Conservation (phyloP, 768 basidiomycete genomes). For the Leucogyrophana mollusca region DNA sequence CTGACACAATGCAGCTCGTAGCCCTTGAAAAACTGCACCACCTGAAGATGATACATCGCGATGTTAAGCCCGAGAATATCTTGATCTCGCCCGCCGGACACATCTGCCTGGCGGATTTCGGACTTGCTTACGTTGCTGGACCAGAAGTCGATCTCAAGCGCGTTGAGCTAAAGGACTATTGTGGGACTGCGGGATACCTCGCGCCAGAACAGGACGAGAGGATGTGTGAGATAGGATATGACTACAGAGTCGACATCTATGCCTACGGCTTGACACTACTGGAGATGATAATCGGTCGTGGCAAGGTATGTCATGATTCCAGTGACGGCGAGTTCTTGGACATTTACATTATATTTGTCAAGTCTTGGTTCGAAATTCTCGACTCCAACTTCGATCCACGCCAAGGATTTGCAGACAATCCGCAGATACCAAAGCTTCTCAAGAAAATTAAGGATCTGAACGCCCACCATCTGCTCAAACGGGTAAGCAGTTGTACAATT, state of each 20-base stretch:
- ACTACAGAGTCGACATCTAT: conserved; percentile 4
- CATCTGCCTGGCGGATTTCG: conserved; percentile 10
- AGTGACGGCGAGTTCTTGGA: not conserved
- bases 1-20: not conserved
- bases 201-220: conserved; percentile 33
- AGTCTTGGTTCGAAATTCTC: not conserved
- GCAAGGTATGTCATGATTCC: not conserved
- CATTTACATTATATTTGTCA: not conserved
- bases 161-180: not conserved
- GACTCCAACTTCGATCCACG: not conserved
- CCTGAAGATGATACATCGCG: conserved; percentile 40
- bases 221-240: conserved; percentile 15
- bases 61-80: conserved; percentile 53
- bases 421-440: too few species aligned
- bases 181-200: conserved; percentile 44
- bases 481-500: not conserved
- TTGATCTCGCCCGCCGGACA: conserved; percentile 29
- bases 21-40: conserved; percentile 4
- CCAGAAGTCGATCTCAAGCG: not conserved
- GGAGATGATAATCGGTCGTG: not conserved
- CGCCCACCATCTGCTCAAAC: too few species aligned
- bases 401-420: too few species aligned
- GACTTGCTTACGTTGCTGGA: conserved; percentile 1
- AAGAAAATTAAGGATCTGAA: too few species aligned
- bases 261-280: conserved; percentile 1